Evolutionary conservation across 345 rosid genomes (phyloP), one percentile per base, ranked within the genome.

Genomic region (Acer negundo): DNA sequence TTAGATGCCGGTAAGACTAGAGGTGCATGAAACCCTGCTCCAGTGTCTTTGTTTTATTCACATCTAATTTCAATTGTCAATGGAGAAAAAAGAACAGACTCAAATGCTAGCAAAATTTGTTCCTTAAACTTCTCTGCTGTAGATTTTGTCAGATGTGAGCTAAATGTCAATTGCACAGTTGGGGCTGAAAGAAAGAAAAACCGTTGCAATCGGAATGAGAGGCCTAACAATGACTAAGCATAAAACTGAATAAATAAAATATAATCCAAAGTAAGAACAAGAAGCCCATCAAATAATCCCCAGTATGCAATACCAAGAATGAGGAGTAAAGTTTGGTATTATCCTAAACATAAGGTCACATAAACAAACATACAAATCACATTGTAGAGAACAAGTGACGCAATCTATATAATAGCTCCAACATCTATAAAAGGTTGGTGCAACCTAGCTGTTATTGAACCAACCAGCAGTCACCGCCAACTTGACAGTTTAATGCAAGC

Each of bases 51-150:
- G 74, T 83, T 86, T 13, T 82, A 65, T 77, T 91, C 96, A 22
- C 82, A 90, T 85, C 97, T 88, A 66, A 97, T 88, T 86, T 93
- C 99, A 77, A 97, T 80, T 7, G 92, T 91, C 73, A 91, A 86
- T 0, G 91, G 90, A 51, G 97, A 90, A 5, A 93, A 94, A 73
- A 97, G 89, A 81, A 91, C 93, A 58, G 84, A 82, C 61, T 93
- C 99, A 70, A 97, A 94, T 72, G 98, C 98, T 87, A 87, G 87
- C 69, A 89, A 82, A 75, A 97, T 91, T 31, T 87, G 84, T 46
- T 86, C 87, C 72, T 79, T 79, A 63, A 89, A 86, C 86, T 87
- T 91, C 88, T 94, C 97, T 16, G 97, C 97, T 31, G 86, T 85
- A 9, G 85, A 74, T 81, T 86, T 90, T 3, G 89, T 81, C 71